These are phyloP conservation scores for Candida berthetii DNA, from an alignment of 805 yeast genomes.

Conservation along the genomic window DNA sequence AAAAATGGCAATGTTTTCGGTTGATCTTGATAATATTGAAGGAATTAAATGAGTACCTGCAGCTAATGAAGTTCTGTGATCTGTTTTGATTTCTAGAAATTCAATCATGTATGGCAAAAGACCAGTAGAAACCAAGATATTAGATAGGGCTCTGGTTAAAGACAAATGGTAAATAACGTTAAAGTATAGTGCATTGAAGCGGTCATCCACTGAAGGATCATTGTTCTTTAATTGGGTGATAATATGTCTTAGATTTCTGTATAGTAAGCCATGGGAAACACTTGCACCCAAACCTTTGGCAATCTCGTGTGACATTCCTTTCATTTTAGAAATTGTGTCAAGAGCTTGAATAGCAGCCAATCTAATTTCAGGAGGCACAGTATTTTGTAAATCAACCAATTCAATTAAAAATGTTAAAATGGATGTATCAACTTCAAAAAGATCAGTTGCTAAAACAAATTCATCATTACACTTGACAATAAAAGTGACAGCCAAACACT, in stretches of 20 bases:
- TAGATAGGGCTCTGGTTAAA: constrained; percentile 46
- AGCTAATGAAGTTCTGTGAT: constrained; percentile 49
- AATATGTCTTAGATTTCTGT: constrained; percentile 65
- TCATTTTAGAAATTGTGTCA: constrained; percentile 61
- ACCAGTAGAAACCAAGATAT: constrained; percentile 69
- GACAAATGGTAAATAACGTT: constrained; percentile 57
- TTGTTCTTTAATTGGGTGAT: constrained; percentile 41
- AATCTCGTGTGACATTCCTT: constrained; percentile 70
- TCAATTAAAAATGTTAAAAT: constrained; percentile 65
- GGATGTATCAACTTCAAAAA: constrained; percentile 70
- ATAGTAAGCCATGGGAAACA: constrained; percentile 77
- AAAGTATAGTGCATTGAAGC: constrained; percentile 43
- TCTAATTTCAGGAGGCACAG: constrained; percentile 46
- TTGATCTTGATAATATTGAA: constrained; percentile 30
- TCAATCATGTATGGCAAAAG: constrained; percentile 58
- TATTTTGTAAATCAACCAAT: constrained; percentile 60
- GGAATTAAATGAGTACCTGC: constrained; percentile 52
- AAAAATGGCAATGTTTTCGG: constrained; percentile 54
- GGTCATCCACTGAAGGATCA: constrained; percentile 34
- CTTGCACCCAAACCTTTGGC: constrained; percentile 78
- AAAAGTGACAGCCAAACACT: constrained; percentile 63
- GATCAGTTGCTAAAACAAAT: constrained; percentile 52
- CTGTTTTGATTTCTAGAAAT: constrained; percentile 47
- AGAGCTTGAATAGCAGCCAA: constrained; percentile 60
- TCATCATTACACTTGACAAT: constrained; percentile 51